Conservation (phyloP, 768 basidiomycete species). For the Termitomyces sp. region DNA sequence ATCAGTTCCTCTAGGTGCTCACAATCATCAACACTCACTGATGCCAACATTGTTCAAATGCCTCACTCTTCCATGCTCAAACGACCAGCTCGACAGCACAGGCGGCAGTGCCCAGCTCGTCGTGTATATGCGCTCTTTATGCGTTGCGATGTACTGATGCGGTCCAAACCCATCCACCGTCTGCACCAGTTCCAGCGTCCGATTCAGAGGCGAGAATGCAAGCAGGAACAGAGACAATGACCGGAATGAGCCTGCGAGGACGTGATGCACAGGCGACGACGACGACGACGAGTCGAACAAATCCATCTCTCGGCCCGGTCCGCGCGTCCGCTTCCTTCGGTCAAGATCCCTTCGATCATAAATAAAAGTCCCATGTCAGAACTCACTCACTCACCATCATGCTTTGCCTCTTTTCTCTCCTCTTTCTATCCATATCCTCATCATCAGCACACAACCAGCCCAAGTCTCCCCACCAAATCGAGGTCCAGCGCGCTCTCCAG, state of each 20-base stretch:
- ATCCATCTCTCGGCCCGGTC: too few relatives aligned
- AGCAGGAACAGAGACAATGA: conserved; percentile 45
- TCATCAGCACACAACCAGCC: conserved; percentile 37
- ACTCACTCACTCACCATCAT: background rate
- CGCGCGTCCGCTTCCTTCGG: conserved; percentile 12
- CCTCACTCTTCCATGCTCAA: conserved; percentile 28
- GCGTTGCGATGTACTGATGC: conserved; percentile 42
- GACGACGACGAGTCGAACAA: too few relatives aligned
- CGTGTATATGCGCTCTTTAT: conserved; percentile 33
- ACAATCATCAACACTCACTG: too few relatives aligned
- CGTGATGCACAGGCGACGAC: conserved; percentile 20
- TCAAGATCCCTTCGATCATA: background rate
- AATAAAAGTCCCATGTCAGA: too few relatives aligned
- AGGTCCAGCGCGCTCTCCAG: conserved; percentile 41
- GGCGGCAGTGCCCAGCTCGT: conserved; percentile 50
- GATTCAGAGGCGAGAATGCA: conserved; percentile 37
- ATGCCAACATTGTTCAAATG: conserved; percentile 41
- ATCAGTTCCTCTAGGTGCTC: background rate
- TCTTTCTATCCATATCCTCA: conserved; percentile 17
- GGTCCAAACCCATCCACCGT: conserved; percentile 41
- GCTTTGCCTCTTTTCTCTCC: conserved; percentile 13
- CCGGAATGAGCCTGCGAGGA: conserved; percentile 45
- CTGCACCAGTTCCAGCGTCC: conserved; percentile 33
- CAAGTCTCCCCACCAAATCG: conserved; percentile 37
- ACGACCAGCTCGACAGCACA: conserved; percentile 37